phyloP scores from a whole-genome alignment of 768 basidiomycete genomes.

The Sporobolomyces roseus region DNA sequence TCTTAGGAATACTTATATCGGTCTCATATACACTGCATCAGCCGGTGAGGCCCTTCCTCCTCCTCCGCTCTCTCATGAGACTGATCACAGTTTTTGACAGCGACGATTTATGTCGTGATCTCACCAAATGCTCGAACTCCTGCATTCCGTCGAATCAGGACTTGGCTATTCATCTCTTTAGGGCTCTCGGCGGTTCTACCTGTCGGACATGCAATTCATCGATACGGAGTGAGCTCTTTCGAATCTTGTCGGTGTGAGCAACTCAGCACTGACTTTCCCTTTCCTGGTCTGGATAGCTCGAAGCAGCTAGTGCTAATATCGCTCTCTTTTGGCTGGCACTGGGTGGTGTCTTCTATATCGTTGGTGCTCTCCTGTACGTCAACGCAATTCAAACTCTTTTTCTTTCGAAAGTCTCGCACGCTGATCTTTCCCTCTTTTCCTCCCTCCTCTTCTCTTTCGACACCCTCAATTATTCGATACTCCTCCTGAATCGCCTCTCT shows the following conservation, averaged over 20 bases:
- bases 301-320: constrained; percentile 59
- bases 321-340: constrained; percentile 67
- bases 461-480: constrained; percentile 18
- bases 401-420: not conserved
- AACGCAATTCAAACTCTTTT: not conserved
- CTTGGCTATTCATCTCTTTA: constrained; percentile 70
- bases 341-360: constrained; percentile 71
- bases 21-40: constrained; percentile 25
- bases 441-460: not conserved
- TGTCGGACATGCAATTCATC: constrained; percentile 60
- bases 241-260: no score
- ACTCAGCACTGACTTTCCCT: not conserved
- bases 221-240: constrained; percentile 58
- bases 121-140: constrained; percentile 73
- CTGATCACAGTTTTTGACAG: no score
- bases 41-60: constrained; percentile 14
- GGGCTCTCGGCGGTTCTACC: constrained; percentile 70
- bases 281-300: constrained; percentile 40
- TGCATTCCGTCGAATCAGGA: constrained; percentile 69
- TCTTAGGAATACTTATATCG: constrained; percentile 26
- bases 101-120: constrained; percentile 69
- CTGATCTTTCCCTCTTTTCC: not conserved
- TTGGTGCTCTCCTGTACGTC: constrained; percentile 71
- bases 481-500: no score
- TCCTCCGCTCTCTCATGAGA: no score